Base-by-base conservation (phyloP, 306 rosid species). In the Rosa lucieae region DNA sequence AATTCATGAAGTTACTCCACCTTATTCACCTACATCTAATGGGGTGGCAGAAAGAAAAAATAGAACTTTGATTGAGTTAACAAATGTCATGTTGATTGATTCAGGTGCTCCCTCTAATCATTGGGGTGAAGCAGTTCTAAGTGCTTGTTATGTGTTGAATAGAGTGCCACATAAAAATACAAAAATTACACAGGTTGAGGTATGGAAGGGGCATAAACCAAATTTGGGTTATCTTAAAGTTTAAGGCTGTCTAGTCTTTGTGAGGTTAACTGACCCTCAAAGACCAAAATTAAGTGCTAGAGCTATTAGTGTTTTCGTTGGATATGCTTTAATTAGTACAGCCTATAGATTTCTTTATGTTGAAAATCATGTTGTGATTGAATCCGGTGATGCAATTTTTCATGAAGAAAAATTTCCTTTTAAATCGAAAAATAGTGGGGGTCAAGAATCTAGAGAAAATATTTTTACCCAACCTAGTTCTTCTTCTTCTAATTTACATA, bases 221-320 rank as follows among this genome's bases (percentile, higher is more conserved):
- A 81, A 81, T 46, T 8, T 75, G 10, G 10, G 15, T 0, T 74
- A 67, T 35, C 14, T 81, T 14, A 58, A 18, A 76, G 40, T 52
- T 12, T 81, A 58, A 37, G 72, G 59, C 6, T 81, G 77, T 39
- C 56, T 75, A 15, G 80, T 23, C 0, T 75, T 53, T 70, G 49
- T 68, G 1, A 0, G 9, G 6, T 20, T 56, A 12, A 52, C 20
- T 4, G 1, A 80, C 8, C 68, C 26, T 2, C 65, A 79, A 21
- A 23, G 12, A 73, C 5, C 12, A 1, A 62, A 74, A 68, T 10
- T 67, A 10, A 53, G 51, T 42, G 53, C 18, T 12, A 69, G 1
- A 69, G 73, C 53, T 43, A 5, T 9, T 43, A 69, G 5, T 69
- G 73, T 11, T 69, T 69, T 69, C 5, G 2, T 43, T n/a, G 39